These are phyloP conservation scores for Phytomonas sp. DNA, from an alignment of 208 protist species.

Conservation along the genomic window DNA sequence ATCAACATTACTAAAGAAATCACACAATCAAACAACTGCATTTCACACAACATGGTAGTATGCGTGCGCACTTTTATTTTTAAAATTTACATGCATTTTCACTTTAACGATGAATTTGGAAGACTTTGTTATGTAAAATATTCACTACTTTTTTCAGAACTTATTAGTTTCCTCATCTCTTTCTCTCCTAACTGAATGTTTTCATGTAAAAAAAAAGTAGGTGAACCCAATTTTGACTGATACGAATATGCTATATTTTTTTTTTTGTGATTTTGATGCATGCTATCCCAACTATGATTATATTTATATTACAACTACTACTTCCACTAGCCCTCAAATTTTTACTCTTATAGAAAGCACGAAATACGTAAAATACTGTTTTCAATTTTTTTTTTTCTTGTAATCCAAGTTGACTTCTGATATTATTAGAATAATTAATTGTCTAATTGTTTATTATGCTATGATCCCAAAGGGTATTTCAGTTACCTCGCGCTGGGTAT, in stretches of 20 bases:
- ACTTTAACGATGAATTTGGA: background rate
- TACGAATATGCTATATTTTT: slow-evolving; percentile 7
- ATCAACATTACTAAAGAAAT: slow-evolving; percentile 73
- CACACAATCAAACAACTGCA: slow-evolving; percentile 73
- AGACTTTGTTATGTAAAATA: slow-evolving; percentile 5
- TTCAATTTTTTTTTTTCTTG: slow-evolving; percentile 1
- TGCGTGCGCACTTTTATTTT: background rate
- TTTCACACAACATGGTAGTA: slow-evolving; percentile 36
- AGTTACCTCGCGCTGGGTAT: slow-evolving; percentile 50
- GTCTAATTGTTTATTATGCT: slow-evolving; percentile 5
- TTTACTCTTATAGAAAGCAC: slow-evolving; percentile 6
- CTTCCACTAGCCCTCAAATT: background rate
- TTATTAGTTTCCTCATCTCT: slow-evolving; percentile 11
- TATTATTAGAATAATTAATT: slow-evolving; percentile 6
- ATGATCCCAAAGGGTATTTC: slow-evolving; percentile 19
- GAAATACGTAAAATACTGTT: slow-evolving; percentile 11
- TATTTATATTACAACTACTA: slow-evolving; percentile 11
- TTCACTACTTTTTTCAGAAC: slow-evolving; percentile 4
- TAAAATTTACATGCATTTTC: slow-evolving; percentile 7
- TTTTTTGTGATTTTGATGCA: slow-evolving; percentile 12
- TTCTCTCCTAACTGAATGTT: slow-evolving; percentile 5
- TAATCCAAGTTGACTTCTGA: background rate
- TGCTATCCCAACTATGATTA: slow-evolving; percentile 8
- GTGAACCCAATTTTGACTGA: background rate
- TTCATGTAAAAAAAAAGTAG: slow-evolving; percentile 6